Percentiles rank a stretch among this genome's conserved stretches.
phyloP scores from a whole-genome alignment of 441 rosid genomes.

The Adansonia grandidieri region DNA sequence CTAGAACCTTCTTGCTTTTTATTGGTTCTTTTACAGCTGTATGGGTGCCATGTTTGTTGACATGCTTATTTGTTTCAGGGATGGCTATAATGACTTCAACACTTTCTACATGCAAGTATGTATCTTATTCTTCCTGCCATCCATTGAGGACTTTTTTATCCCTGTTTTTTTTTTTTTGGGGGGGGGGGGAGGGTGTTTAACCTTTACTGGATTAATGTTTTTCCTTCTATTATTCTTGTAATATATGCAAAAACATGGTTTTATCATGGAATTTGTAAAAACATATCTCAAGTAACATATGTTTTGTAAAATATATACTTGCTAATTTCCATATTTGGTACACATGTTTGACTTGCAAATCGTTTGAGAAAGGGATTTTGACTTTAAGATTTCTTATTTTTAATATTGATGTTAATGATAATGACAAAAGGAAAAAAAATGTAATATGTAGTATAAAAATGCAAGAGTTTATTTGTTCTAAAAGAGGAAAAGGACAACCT shows the following conservation, averaged over 20 bases:
- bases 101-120: slow-evolving; percentile 99
- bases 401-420: slow-evolving; percentile 13
- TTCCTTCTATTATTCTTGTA: neutral
- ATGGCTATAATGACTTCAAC: slow-evolving; percentile 99
- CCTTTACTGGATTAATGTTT: neutral
- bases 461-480: slow-evolving; percentile 1
- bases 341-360: slow-evolving; percentile 9
- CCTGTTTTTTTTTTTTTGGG: neutral
- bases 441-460: neutral
- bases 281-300: neutral
- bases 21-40: neutral
- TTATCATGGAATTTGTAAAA: neutral
- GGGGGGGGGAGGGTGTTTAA: neutral
- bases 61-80: slow-evolving; percentile 64
- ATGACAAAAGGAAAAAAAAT: neutral
- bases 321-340: neutral
- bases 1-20: slow-evolving; percentile 9
- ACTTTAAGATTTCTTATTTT: slow-evolving; percentile 9
- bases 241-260: neutral
- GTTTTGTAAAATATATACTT: neutral
- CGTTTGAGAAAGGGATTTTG: neutral
- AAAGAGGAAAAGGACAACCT: neutral
- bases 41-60: slow-evolving; percentile 22
- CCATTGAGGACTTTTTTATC: neutral
- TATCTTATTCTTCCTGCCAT: slow-evolving; percentile 24